Conservation (phyloP, 768 basidiomycete species). For the Psilocybe sp. region DNA sequence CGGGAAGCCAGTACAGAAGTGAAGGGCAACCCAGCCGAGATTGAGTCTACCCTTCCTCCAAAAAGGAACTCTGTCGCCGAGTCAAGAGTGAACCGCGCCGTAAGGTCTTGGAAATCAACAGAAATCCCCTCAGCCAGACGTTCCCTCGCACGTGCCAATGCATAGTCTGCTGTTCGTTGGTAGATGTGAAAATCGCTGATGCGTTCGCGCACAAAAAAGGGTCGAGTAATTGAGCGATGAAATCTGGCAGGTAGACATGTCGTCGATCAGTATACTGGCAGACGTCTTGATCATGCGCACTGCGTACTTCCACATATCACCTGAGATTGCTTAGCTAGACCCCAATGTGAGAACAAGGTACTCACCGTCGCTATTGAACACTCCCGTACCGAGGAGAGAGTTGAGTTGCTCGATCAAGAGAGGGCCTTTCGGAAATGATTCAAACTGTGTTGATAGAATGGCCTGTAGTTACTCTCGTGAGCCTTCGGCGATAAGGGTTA, state of each 20-base stretch:
- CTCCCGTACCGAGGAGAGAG: conserved; percentile 49
- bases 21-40: conserved; percentile 49
- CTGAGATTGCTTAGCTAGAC: too few species aligned
- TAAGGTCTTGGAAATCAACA: conserved; percentile 57
- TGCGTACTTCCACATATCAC: conserved; percentile 18
- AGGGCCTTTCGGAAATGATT: conserved; percentile 41
- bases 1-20: conserved; percentile 29
- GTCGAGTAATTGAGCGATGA: conserved; percentile 64
- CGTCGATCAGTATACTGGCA: too few species aligned
- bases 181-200: conserved; percentile 63
- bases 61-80: conserved; percentile 63
- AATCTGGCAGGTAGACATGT: conserved; percentile 29
- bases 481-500: conserved; percentile 30
- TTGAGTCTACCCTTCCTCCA: conserved; percentile 45
- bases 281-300: too few species aligned
- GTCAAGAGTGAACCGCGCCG: conserved; percentile 58
- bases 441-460: conserved; percentile 50
- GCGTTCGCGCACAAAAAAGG: conserved; percentile 62
- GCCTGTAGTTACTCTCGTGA: too few species aligned
- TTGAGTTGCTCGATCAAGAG: conserved; percentile 22
- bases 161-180: conserved; percentile 47
- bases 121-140: conserved; percentile 45
- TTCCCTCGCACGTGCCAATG: conserved; percentile 39
- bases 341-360: conserved; percentile 3
- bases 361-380: conserved; percentile 60